Percentiles rank a stretch among this genome's conserved stretches.
Evolutionary conservation across 2,329 filamentous ascomycete genomes (phyloP).

Genomic region (Penicillium sp.): DNA sequence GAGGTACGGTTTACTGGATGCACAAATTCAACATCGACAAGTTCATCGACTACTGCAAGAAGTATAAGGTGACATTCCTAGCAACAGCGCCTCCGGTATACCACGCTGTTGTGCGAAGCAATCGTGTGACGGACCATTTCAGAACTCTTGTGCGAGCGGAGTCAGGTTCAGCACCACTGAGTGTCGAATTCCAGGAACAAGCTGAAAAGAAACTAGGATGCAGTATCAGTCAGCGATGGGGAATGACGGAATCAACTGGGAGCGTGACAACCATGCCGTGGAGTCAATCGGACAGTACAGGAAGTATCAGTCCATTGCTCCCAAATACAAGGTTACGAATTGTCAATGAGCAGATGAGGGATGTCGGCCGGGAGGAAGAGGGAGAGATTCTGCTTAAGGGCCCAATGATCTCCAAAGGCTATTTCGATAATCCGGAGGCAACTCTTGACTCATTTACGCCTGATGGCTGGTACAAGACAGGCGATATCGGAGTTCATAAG

Average conservation of each 20-base stretch:
- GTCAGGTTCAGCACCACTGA: conserved; percentile 63
- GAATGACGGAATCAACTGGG: conserved; percentile 24
- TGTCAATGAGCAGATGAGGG: conserved; percentile 15
- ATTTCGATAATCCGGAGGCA: conserved; percentile 22
- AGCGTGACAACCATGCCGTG: conserved; percentile 25
- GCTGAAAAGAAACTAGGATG: conserved; percentile 56
- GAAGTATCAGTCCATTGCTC: conserved; percentile 22
- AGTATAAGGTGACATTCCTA: conserved; percentile 58
- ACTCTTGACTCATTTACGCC: conserved; percentile 18
- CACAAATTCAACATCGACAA: conserved; percentile 60
- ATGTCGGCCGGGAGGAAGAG: conserved; percentile 16
- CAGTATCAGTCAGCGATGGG: conserved; percentile 23
- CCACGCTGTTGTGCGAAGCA: conserved; percentile 62
- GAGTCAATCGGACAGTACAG: conserved; percentile 20
- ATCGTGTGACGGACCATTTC: conserved; percentile 62
- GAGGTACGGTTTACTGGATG: conserved; percentile 66
- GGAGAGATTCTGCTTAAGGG: conserved; percentile 24
- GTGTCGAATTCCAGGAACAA: conserved; percentile 57
- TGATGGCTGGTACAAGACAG: conserved; percentile 22
- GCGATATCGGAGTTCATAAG: conserved; percentile 21
- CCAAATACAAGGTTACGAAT: conserved; percentile 22
- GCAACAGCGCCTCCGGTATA: conserved; percentile 67
- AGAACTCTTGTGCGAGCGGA: conserved; percentile 54
- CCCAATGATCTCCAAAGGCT: conserved; percentile 21
- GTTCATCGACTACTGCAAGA: conserved; percentile 59